Conservation (phyloP, 345 rosid genomes). For the Eucalyptus cloeziana region DNA sequence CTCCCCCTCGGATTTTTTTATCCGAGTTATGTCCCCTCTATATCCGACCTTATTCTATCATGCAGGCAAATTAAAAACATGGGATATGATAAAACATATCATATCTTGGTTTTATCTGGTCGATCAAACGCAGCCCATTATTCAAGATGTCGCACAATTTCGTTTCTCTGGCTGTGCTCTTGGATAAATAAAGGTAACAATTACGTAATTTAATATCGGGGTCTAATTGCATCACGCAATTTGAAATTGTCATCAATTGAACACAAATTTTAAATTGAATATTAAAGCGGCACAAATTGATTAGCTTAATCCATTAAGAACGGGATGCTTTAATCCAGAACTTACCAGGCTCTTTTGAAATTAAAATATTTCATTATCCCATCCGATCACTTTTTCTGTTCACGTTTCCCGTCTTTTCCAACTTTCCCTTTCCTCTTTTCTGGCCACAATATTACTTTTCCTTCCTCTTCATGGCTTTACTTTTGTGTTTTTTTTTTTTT, state of each 20-base stretch:
- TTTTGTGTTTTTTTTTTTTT: not conserved
- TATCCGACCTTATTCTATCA: too few species aligned
- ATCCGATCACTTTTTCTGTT: not conserved
- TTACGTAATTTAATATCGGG: not conserved
- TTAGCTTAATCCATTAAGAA: not conserved
- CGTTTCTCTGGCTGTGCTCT: rapidly evolving
- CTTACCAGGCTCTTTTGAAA: not conserved
- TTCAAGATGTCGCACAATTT: not conserved
- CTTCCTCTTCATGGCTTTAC: not conserved
- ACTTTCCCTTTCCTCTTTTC: not conserved
- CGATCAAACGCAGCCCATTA: too few species aligned
- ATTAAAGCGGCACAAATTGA: not conserved
- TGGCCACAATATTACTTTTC: not conserved
- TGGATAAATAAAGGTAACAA: not conserved
- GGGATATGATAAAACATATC: too few species aligned
- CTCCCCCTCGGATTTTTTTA: too few species aligned
- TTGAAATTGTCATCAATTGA: not conserved
- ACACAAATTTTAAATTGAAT: not conserved
- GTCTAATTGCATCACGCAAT: rapidly evolving
- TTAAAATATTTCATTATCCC: not conserved
- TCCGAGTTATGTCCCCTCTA: too few species aligned
- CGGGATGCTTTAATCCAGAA: not conserved
- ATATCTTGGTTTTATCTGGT: too few species aligned
- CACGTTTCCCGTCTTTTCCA: not conserved
- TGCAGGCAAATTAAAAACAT: too few species aligned